Conservation (phyloP, 2,329 filamentous ascomycete species). For the Colletotrichum siamense region DNA sequence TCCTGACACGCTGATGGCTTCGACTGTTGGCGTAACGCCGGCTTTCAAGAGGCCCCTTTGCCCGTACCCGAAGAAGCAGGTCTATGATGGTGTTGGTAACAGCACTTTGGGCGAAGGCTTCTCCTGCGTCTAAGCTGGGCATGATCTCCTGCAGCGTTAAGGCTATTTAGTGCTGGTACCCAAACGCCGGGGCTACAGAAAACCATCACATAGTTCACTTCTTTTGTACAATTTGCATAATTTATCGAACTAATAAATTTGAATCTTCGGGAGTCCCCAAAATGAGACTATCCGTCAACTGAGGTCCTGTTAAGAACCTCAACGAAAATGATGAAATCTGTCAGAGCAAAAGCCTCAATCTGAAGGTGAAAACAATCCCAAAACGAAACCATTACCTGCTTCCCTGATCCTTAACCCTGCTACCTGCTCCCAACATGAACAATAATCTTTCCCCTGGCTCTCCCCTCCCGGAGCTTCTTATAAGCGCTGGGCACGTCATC, state of each 20-base stretch:
- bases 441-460: conserved; percentile 30
- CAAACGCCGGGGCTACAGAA: not conserved
- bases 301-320: not conserved
- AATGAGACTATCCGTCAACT: rapidly evolving
- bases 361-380: not conserved
- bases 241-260: not conserved
- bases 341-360: not conserved
- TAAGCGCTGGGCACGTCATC: conserved; percentile 28
- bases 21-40: not conserved
- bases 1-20: not conserved
- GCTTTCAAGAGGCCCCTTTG: not conserved
- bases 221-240: not conserved
- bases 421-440: not conserved
- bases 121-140: not conserved
- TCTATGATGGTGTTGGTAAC: not conserved
- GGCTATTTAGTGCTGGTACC: not conserved
- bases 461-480: conserved; percentile 24
- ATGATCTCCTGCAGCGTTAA: not conserved
- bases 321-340: not conserved
- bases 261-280: not conserved
- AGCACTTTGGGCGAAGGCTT: not conserved
- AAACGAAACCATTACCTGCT: not conserved
- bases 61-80: not conserved
- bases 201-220: not conserved
- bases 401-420: too few relatives aligned